A percentile compares a stretch with the other conserved stretches of the same genome.
Conservation (phyloP, 495 filamentous ascomycete genomes). For the Annulohypoxylon bovei region DNA sequence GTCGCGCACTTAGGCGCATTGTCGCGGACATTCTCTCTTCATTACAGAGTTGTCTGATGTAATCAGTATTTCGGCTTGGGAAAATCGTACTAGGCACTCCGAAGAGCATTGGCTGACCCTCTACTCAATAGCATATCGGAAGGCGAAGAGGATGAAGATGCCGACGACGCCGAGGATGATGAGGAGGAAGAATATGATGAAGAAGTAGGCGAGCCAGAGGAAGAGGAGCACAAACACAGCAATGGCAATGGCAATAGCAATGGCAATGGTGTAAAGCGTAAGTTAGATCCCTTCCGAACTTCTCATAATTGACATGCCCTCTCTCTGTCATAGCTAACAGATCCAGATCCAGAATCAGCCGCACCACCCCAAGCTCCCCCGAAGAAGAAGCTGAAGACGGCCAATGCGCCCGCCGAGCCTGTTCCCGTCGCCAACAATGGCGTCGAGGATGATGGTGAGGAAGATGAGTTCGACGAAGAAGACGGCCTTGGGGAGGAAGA, state of each 20-base stretch:
- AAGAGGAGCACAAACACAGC: conserved; percentile 36
- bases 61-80: neutral
- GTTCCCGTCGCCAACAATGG: conserved; percentile 45
- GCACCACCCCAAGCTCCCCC: conserved; percentile 53
- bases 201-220: conserved; percentile 42
- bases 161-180: conserved; percentile 55
- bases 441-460: conserved; percentile 46
- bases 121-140: conserved; percentile 40
- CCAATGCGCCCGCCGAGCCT: conserved; percentile 39
- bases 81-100: neutral
- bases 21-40: conserved; percentile 31
- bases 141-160: conserved; percentile 50
- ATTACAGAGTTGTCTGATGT: neutral
- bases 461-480: conserved; percentile 48
- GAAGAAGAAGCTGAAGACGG: conserved; percentile 60
- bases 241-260: neutral
- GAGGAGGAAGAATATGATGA: conserved; percentile 49
- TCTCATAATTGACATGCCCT: neutral
- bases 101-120: conserved; percentile 16
- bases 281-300: conserved; percentile 1
- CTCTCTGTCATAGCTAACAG: conserved; percentile 23
- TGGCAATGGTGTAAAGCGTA: conserved; percentile 40
- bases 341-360: conserved; percentile 3
- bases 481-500: conserved; percentile 42
- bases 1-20: conserved; percentile 38